A percentile compares a stretch with the other conserved stretches of the same genome.
Evolutionary conservation across 2,329 filamentous ascomycete species (phyloP).

Genomic region (Sporothrix pseudoabietina): DNA sequence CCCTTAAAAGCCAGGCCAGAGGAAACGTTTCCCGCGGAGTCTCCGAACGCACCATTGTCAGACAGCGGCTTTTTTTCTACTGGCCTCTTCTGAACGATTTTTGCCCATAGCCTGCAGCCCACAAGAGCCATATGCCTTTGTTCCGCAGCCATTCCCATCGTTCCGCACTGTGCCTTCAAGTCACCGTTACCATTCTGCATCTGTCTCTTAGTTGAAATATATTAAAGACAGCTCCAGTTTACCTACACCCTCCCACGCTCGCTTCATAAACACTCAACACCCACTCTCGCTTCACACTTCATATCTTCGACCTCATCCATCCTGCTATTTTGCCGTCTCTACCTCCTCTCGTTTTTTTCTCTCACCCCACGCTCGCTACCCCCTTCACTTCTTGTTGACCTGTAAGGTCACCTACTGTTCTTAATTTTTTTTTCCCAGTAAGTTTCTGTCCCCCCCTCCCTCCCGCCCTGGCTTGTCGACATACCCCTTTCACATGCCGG

Average conservation of each 20-base stretch:
- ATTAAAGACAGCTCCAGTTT: constrained; percentile 21
- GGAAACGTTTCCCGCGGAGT: constrained; percentile 26
- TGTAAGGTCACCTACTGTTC: neutral
- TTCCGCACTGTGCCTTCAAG: constrained; percentile 25
- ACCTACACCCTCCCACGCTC: constrained; percentile 10
- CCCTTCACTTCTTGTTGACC: constrained; percentile 25
- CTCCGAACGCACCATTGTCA: constrained; percentile 23
- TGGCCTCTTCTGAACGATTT: neutral
- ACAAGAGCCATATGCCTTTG: constrained; percentile 20
- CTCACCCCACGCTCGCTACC: constrained; percentile 26
- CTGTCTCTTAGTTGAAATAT: constrained; percentile 20
- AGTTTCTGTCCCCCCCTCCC: neutral
- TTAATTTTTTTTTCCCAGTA: constrained; percentile 14
- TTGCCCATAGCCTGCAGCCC: constrained; percentile 22
- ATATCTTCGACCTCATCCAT: constrained; percentile 10
- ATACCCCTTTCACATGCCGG: neutral
- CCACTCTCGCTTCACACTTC: neutral
- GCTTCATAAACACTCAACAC: constrained; percentile 17
- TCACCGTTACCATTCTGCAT: constrained; percentile 6
- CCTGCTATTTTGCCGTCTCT: constrained; percentile 12
- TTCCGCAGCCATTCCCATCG: neutral
- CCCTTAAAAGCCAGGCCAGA: neutral
- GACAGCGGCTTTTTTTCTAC: constrained; percentile 3
- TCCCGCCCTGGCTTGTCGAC: neutral
- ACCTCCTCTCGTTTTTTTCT: constrained; percentile 9